These are phyloP conservation scores for Takakia lepidozioides DNA, from an alignment of 225 moss, liverwort and hornwort genomes.

Conservation along the genomic window DNA sequence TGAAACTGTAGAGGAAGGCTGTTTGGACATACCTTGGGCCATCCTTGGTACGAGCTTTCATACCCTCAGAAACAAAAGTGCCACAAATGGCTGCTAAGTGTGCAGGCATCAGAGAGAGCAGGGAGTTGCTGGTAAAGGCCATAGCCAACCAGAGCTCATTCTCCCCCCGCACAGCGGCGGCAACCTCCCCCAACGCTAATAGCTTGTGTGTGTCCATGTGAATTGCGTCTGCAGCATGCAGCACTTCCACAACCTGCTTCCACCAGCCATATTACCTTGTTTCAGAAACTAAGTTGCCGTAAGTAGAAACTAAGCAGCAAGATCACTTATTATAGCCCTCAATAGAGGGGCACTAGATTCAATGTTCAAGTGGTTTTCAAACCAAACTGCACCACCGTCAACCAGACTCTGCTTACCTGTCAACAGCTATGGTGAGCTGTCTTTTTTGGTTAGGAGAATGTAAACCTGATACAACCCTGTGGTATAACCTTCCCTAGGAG, in stretches of 20 bases:
- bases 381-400: too few species aligned
- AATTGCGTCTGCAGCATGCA: slow-evolving; percentile 73
- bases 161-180: slow-evolving; percentile 67
- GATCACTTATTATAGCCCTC: too few species aligned
- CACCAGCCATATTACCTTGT: slow-evolving; percentile 9
- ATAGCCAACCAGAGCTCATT: slow-evolving; percentile 95
- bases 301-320: too few species aligned
- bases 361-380: too few species aligned
- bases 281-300: too few species aligned
- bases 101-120: slow-evolving; percentile 55
- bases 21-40: slow-evolving; percentile 43
- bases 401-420: too few species aligned
- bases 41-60: slow-evolving; percentile 65
- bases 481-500: too few species aligned
- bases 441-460: too few species aligned
- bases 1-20: too few species aligned
- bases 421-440: too few species aligned
- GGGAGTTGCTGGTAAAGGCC: slow-evolving; percentile 51
- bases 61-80: slow-evolving; percentile 85
- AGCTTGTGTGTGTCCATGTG: slow-evolving; percentile 56
- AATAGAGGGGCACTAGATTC: too few species aligned
- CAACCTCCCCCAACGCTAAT: slow-evolving; percentile 71
- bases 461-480: too few species aligned
- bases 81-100: slow-evolving; percentile 95
- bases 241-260: slow-evolving; percentile 62